Evolutionary conservation across 805 yeast species (phyloP).

Genomic region (Teunomyces atbi): DNA sequence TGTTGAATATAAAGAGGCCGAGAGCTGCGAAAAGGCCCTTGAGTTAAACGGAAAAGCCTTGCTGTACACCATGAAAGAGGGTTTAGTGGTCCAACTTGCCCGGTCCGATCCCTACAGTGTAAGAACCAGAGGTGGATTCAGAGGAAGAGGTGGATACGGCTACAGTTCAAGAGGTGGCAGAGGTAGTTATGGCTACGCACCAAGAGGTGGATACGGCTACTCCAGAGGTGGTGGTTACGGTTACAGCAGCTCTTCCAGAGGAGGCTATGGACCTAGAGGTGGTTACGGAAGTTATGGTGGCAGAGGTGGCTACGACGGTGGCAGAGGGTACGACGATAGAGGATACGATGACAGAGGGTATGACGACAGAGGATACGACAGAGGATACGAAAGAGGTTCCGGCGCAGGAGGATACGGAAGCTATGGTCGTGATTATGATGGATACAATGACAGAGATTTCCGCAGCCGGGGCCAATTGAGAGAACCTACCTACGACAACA

Average conservation of each 20-base stretch:
- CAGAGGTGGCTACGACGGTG: constrained; percentile 17
- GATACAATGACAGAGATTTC: constrained; percentile 11
- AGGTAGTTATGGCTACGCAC: constrained; percentile 13
- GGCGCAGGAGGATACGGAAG: constrained; percentile 11
- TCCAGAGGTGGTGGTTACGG: constrained; percentile 23
- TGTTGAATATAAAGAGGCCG: constrained; percentile 53
- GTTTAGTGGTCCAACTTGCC: constrained; percentile 54
- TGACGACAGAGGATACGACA: constrained; percentile 16
- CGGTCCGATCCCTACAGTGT: constrained; percentile 50
- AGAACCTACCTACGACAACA: constrained; percentile 15
- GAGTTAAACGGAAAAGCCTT: constrained; percentile 46
- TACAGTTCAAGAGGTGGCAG: constrained; percentile 16
- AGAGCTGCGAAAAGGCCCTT: constrained; percentile 56
- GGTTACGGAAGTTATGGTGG: constrained; percentile 17
- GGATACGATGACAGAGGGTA: constrained; percentile 7
- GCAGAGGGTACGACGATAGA: constrained; percentile 16
- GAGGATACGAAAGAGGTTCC: constrained; percentile 15
- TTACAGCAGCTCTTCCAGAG: constrained; percentile 14
- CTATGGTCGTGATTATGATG: constrained; percentile 16
- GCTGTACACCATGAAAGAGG: constrained; percentile 39
- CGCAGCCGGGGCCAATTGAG: constrained; percentile 18
- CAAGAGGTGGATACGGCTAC: constrained; percentile 27
- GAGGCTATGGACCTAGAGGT: constrained; percentile 10
- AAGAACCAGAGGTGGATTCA: constrained; percentile 28
- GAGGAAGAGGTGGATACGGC: constrained; percentile 22